phyloP scores from a whole-genome alignment of 345 rosid genomes.

The Garcia nutans region DNA sequence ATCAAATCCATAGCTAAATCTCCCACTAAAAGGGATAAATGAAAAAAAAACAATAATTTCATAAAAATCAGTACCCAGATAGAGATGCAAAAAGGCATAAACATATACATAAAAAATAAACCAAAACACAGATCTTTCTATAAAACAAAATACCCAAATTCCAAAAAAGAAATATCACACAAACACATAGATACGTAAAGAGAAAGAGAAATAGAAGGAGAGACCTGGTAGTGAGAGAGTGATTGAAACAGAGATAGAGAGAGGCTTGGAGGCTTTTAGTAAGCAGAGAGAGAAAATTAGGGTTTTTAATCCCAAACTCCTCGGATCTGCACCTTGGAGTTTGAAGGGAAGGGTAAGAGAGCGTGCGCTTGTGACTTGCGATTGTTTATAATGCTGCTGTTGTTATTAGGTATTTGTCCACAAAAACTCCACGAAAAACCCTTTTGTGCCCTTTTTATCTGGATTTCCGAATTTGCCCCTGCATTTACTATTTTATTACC shows the following conservation, averaged over 20 bases:
- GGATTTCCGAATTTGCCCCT: conserved; percentile 4
- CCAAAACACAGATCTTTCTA: background rate
- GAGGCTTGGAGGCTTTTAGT: background rate
- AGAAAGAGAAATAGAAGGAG: background rate
- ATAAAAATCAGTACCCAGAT: background rate
- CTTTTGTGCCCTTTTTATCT: background rate
- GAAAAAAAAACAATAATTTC: background rate
- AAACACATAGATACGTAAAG: background rate
- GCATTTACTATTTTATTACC: background rate
- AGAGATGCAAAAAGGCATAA: background rate
- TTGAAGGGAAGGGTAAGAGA: background rate
- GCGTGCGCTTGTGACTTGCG: background rate
- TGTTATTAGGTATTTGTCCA: background rate
- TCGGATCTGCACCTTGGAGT: conserved; percentile 96
- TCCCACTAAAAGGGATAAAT: background rate
- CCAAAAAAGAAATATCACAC: background rate
- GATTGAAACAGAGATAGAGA: conserved; percentile 15
- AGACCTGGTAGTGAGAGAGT: conserved; percentile 26
- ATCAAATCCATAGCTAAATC: conserved; percentile 7
- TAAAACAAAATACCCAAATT: background rate
- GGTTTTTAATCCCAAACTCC: conserved; percentile 68
- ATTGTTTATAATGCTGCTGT: conserved; percentile 6
- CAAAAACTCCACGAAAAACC: conserved; percentile 1
- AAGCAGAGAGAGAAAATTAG: conserved; percentile 20
- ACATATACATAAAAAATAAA: background rate